Base-by-base conservation (phyloP, 495 filamentous ascomycete genomes). In the Melanomma pulvis-pyrius region DNA sequence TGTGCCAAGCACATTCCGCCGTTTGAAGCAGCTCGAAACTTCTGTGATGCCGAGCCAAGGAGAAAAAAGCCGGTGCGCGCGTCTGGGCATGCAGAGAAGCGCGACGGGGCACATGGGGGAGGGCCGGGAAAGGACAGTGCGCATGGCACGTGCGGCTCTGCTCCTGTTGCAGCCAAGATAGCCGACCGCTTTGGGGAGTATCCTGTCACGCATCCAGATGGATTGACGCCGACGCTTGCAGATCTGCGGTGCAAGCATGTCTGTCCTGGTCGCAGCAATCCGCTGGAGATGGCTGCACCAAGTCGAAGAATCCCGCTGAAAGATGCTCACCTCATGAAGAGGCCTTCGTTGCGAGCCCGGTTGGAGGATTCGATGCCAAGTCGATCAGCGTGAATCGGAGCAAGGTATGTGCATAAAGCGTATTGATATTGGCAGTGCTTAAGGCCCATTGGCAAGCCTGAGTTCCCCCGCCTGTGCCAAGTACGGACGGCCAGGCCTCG, bases 21-120 rank as follows among this genome's bases (percentile, higher is more conserved):
- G 51, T 61, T 62, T 68, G 49, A 51, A 61, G 49, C 54, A 48
- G 48, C 13, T 55, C 65, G 52, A 68, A 68, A 68, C 65, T 56
- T 61, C 41, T 61, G 46, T 61, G 65, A 68, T 55, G 65, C 59
- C 65, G 28, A n/a, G 65, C 65, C 65, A 68, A 68, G 65, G 25
- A 39, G 8, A 1, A 15, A 55, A 19, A 55, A 67, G 63, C 63
- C 57, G 52, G 59, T 30, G 39, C 21, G 17, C 39, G 30, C 9
- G 39, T 44, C 39, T 44, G 39, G 39, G 39, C 39, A 44, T 44
- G 39, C 39, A 44, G 9, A 44, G 39, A 44, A 12, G 51, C 36
- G 25, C 36, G 25, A 22, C 5, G 9, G 28, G 57, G 39, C 39
- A 28, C 15, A 36, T 47, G 30, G 32, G 12, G 41, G 30, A 56